Base-by-base conservation (phyloP, 257 asterid genomes). In the Primulina eburnea region DNA sequence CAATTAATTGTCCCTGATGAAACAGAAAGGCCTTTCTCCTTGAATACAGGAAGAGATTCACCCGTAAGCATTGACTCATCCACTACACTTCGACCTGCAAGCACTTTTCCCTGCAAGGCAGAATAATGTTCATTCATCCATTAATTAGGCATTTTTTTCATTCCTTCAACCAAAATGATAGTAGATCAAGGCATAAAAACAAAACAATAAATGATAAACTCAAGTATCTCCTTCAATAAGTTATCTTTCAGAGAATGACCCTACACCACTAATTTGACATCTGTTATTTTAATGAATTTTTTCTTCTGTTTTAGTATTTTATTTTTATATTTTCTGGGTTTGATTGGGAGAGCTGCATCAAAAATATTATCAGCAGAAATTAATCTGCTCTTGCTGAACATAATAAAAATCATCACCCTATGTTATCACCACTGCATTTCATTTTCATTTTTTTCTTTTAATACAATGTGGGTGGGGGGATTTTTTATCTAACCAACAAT, bases 1-100 rank as follows among this genome's bases (percentile, higher is more conserved):
- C 99, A 93, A 71, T 93, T 93, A 77, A 90, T 82, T 71, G 97
- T 93, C 62, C 98, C 99, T 52, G 99, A 90, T 65, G 98, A 93
- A 78, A 93, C 95, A 66, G 85, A 73, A 70, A 79, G 77, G 53
- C 91, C 96, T 53, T 79, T 91, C 71, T 90, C 97, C 82, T 93
- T 90, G 80, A 93, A 93, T 30, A 93, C 91, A 16, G 97, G 97
- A 82, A 90, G 95, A 74, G 99, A 90, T 88, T 93, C 99, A 73
- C 99, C 97, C 33, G 99, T 90, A 71, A 93, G 97, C 99, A 90
- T 93, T 77, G 99, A 93, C 79, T 93, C 97, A 37, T 93, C 99
- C 82, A 89, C 99, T 43, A 93, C 99, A 89, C 99, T 90, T 80
- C 99, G 85, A 77, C 99, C 99, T 47, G 96, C 96, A 68, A 85